Evolutionary conservation across 441 rosid species (phyloP), one percentile per base, ranked within the genome.

Genomic region (Daphne laureola): DNA sequence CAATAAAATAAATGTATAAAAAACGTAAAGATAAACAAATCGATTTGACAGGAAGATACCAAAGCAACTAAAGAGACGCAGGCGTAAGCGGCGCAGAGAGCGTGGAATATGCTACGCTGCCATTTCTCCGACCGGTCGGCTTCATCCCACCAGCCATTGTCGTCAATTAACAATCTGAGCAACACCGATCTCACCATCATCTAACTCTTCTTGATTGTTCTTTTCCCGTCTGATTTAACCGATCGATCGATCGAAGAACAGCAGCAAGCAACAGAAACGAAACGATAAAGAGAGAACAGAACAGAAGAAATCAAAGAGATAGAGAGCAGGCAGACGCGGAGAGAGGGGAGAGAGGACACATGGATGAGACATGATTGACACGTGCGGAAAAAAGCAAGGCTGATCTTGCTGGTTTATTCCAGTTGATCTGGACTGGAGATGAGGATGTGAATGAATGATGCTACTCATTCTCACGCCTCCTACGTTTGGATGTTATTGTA

Each of bases 51-150:
- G 42, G 12, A 0, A 58, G 12, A 14, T 59, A 78, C 83, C 69
- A 78, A 54, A 40, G 83, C 76, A 63, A 72, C 67, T 31, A 72
- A 42, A 51, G 78, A 74, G 67, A 78, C 69, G 16, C 72, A 40
- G 12, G 72, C 79, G 59, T 78, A 74, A 15, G 77, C 53, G 21
- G 66, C 69, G 59, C 57, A 53, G 43, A 74, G 57, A 38, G 65
- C 55, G 58, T 45, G 60, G 63, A 64, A 78, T 47, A 78, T 60
- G 57, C 57, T 61, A 41, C 58, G 56, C 53, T 78, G 80, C 74
- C 80, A 72, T 49, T 72, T 66, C 41, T 62, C 60, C 1, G 78
- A 74, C 17, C 67, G 62, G 61, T 74, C 57, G n/a, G 71, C 59
- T 49, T 69, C 62, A 26, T 71, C 73, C 82, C 72, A 78, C 79